Base-by-base conservation (phyloP, 129 eudicot species). In the Helianthus annuus region DNA sequence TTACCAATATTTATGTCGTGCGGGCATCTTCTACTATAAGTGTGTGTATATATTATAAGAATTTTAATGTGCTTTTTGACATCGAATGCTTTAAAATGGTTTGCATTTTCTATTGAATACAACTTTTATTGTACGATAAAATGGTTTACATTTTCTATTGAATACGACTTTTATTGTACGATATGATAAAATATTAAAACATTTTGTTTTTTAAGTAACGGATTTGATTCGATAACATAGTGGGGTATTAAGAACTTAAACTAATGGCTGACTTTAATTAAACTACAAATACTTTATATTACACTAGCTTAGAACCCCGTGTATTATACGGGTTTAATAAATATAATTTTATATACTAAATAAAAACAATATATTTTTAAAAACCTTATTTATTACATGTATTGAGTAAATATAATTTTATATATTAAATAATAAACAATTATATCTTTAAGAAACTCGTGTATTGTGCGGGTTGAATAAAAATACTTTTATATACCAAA, bases 191-290 rank as follows among this genome's bases (percentile, higher is more conserved):
- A 10, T 60, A 72, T 15, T 46, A 2, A 13, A 71, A 4, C 42
- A 5, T 15, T 69, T 32, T 10, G 38, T 49, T 48, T 60, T 60
- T 60, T 12, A 32, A 64, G 1, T 61, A 73, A 36, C 7, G 77
- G 55, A 73, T 48, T 73, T 61, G 70, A 73, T 73, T 62, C 53
- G 60, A 73, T 73, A 11, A 46, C 14, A 16, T 17, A 32, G 36
- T 70, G 17, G 72, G 32, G 22, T 15, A 70, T n/a, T 36, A 70
- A 46, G 19, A 46, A 22, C 36, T 24, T 53, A 15, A 53, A 70
- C 34, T 36, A 70, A 38, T 38, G 52, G 64, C 49, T 38, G 52
- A 70, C 52, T 54, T 56, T 38, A 53, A 38, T 36, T 70, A 32
- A 13, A 69, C 14, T 34, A 10, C 5, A 13, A 3, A 58, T 24